Conservation (phyloP, 768 basidiomycete species). For the Mycena galericulata region DNA sequence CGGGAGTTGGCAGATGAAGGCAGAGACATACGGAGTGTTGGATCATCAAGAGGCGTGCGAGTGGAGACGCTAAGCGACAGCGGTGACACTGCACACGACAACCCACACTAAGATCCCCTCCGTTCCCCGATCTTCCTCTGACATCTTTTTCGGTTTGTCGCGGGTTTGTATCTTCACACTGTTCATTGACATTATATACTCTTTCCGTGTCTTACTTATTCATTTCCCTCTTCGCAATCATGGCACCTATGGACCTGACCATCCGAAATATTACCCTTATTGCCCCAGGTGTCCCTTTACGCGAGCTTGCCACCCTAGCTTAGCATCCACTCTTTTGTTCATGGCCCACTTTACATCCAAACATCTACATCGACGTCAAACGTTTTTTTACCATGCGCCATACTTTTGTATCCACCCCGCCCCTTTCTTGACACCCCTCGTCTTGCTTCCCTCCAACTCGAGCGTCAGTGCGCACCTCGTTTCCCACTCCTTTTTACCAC, state of each 20-base stretch:
- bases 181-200: slow-evolving; percentile 37
- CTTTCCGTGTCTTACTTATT: slow-evolving; percentile 41
- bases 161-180: slow-evolving; percentile 41
- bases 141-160: slow-evolving; percentile 32
- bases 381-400: slow-evolving; percentile 12
- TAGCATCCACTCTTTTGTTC: slow-evolving; percentile 33
- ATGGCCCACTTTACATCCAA: slow-evolving; percentile 21
- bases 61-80: slow-evolving; percentile 77
- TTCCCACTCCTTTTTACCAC: slow-evolving; percentile 30
- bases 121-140: slow-evolving; percentile 35
- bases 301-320: slow-evolving; percentile 26
- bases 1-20: slow-evolving; percentile 90
- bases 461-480: slow-evolving; percentile 39
- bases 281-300: slow-evolving; percentile 27
- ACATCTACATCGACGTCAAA: neutral
- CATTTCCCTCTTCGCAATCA: slow-evolving; percentile 28
- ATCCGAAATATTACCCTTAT: slow-evolving; percentile 35
- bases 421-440: slow-evolving; percentile 32
- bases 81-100: slow-evolving; percentile 62
- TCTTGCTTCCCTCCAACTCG: slow-evolving; percentile 35
- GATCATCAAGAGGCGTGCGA: slow-evolving; percentile 81
- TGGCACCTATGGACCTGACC: slow-evolving; percentile 30
- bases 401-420: slow-evolving; percentile 13
- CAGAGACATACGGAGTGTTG: slow-evolving; percentile 87
- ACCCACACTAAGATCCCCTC: slow-evolving; percentile 44